Evolutionary conservation across 345 rosid genomes (phyloP).

Genomic region (Lumnitzera littorea): DNA sequence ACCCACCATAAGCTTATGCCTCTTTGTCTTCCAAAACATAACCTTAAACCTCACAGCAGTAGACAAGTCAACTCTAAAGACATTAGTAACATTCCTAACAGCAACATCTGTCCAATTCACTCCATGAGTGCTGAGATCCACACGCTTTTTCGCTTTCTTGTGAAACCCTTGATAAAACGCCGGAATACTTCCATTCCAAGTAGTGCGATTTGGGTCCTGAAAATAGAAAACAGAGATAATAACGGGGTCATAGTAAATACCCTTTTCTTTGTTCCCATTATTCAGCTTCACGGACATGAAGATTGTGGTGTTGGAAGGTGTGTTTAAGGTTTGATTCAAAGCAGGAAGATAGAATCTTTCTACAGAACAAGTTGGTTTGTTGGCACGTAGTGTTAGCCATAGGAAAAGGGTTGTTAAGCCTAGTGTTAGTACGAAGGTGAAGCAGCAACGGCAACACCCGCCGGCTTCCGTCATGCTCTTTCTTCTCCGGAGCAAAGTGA

Average conservation of each 20-base stretch:
- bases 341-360: conserved; percentile 46
- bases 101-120: conserved; percentile 25
- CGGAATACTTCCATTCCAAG: conserved; percentile 15
- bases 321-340: conserved; percentile 32
- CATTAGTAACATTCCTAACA: conserved; percentile 23
- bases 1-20: conserved; percentile 33
- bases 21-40: conserved; percentile 49
- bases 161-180: conserved; percentile 52
- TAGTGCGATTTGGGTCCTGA: conserved; percentile 9
- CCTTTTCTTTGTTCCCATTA: conserved; percentile 68
- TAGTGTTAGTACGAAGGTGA: conserved; percentile 40
- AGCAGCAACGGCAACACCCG: conserved; percentile 43
- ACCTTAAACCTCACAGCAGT: conserved; percentile 64
- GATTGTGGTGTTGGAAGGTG: conserved; percentile 25
- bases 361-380: conserved; percentile 50
- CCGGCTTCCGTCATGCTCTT: conserved; percentile 19
- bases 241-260: conserved; percentile 54
- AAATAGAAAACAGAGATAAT: conserved; percentile 28
- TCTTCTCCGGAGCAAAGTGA: background rate
- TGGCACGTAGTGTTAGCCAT: conserved; percentile 67
- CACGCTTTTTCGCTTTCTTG: conserved; percentile 51
- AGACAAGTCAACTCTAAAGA: conserved; percentile 56
- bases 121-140: background rate
- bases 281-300: conserved; percentile 34
- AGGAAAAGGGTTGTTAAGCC: conserved; percentile 61